A percentile compares a stretch with the other conserved stretches of the same genome.
Evolutionary conservation across 306 rosid species (phyloP).

Genomic region (Lathyrus oleraceus): DNA sequence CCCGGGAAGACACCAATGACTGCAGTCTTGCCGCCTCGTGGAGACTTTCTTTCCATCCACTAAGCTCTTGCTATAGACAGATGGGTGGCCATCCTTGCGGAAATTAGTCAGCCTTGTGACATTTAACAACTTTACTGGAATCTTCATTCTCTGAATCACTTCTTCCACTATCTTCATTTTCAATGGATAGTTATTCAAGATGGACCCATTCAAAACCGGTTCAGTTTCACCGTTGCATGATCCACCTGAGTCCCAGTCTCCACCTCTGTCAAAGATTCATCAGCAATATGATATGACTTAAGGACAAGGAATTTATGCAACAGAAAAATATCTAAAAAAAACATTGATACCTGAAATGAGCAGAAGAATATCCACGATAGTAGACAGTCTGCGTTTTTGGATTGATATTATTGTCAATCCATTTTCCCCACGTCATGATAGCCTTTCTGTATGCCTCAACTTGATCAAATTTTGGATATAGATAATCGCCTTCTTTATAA

Average conservation of each 20-base stretch:
- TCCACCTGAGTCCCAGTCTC: constrained; percentile 99
- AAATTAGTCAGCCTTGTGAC: constrained; percentile 89
- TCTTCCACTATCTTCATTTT: constrained; percentile 93
- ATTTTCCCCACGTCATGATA: constrained; percentile 79
- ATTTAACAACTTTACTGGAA: constrained; percentile 75
- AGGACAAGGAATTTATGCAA: constrained; percentile 2
- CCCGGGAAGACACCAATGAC: constrained; percentile 98
- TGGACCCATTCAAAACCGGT: constrained; percentile 70
- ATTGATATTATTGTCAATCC: constrained; percentile 74
- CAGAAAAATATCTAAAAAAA: not conserved
- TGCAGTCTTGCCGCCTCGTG: constrained; percentile 72
- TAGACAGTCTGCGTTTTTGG: constrained; percentile 71
- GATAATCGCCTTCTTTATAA: constrained; percentile 74
- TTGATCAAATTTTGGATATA: constrained; percentile 75
- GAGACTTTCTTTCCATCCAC: constrained; percentile 54
- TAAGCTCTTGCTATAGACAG: constrained; percentile 55
- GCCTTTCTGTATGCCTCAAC: constrained; percentile 84
- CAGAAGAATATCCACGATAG: constrained; percentile 92
- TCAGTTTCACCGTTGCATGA: constrained; percentile 86
- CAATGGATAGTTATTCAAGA: constrained; percentile 72
- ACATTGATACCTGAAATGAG: constrained; percentile 80
- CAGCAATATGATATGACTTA: constrained; percentile 13
- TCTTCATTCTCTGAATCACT: constrained; percentile 64
- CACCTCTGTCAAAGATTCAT: constrained; percentile 66
- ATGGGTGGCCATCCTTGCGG: constrained; percentile 95